These are phyloP conservation scores for Exophiala bonariae DNA, from an alignment of 2,329 filamentous ascomycete genomes.

Conservation along the genomic window DNA sequence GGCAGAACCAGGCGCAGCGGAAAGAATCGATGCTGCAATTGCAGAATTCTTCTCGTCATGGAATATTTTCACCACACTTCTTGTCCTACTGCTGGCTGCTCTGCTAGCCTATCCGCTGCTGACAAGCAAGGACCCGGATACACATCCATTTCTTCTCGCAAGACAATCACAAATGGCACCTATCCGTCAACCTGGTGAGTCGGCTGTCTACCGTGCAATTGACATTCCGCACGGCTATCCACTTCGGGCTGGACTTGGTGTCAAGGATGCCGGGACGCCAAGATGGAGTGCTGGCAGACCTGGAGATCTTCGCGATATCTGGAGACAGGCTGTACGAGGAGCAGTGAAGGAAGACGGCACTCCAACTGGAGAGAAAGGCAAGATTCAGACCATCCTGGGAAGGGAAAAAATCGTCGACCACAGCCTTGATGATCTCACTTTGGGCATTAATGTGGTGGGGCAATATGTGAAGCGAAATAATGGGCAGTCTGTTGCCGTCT, in stretches of 20 bases:
- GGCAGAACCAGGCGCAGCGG: constrained; percentile 16
- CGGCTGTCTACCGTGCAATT: constrained; percentile 79
- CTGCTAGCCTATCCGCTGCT: constrained; percentile 71
- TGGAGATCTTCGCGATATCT: constrained; percentile 89
- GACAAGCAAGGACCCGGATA: constrained; percentile 77
- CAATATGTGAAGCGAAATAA: constrained; percentile 67
- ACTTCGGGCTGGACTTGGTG: constrained; percentile 73
- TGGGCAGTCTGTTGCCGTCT: constrained; percentile 78
- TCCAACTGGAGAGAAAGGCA: constrained; percentile 57
- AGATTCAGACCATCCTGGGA: constrained; percentile 77
- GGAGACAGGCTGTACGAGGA: constrained; percentile 71
- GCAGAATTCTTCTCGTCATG: constrained; percentile 48
- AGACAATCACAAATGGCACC: constrained; percentile 77
- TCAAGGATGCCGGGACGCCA: constrained; percentile 75
- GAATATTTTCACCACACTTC: constrained; percentile 75
- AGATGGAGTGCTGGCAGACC: constrained; percentile 82
- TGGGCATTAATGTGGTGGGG: constrained; percentile 85
- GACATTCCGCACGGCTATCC: constrained; percentile 83
- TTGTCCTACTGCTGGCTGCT: constrained; percentile 66
- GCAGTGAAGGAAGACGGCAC: constrained; percentile 63
- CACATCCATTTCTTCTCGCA: constrained; percentile 85
- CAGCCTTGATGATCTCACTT: constrained; percentile 69
- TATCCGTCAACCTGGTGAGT: constrained; percentile 81
- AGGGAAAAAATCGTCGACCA: constrained; percentile 74
- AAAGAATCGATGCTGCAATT: constrained; percentile 23